Conservation (phyloP, 352 stramenopile species). For the Globisporangium echinulatum region DNA sequence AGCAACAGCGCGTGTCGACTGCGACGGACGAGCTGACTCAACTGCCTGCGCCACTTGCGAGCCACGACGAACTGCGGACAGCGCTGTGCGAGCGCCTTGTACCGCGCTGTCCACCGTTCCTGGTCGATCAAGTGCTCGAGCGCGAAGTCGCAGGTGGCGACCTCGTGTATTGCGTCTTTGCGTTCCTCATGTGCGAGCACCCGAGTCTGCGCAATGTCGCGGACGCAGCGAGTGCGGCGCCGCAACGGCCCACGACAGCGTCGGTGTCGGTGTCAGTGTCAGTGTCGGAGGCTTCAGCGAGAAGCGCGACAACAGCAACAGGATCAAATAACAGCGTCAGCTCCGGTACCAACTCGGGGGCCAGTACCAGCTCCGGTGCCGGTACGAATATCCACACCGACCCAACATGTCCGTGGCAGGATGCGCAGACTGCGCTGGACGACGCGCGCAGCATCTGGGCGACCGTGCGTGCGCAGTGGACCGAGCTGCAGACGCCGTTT, state of each 20-base stretch:
- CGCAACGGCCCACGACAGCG: slow-evolving; percentile 2
- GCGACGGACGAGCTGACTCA: neutral
- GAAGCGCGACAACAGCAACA: too few relatives aligned
- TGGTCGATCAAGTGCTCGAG: slow-evolving; percentile 29
- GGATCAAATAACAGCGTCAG: neutral
- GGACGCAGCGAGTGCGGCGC: neutral
- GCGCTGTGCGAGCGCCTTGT: slow-evolving; percentile 30
- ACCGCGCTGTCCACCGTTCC: slow-evolving; percentile 34
- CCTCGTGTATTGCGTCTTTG: slow-evolving; percentile 51
- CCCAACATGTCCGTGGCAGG: slow-evolving; percentile 38
- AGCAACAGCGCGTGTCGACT: slow-evolving; percentile 7
- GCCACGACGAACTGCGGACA: slow-evolving; percentile 29
- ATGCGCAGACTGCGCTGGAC: slow-evolving; percentile 39
- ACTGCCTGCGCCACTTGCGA: slow-evolving; percentile 21
- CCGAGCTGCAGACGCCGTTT: slow-evolving; percentile 53
- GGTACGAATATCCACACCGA: neutral
- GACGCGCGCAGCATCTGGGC: slow-evolving; percentile 43
- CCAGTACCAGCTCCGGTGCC: neutral
- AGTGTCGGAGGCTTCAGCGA: too few relatives aligned
- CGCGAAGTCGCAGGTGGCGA: slow-evolving; percentile 30
- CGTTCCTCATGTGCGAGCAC: slow-evolving; percentile 55
- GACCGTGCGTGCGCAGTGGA: slow-evolving; percentile 44
- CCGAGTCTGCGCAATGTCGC: slow-evolving; percentile 20
- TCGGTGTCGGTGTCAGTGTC: too few relatives aligned
- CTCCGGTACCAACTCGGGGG: neutral